Evolutionary conservation across 768 basidiomycete genomes (phyloP).

Genomic region (Suillus alpinus): DNA sequence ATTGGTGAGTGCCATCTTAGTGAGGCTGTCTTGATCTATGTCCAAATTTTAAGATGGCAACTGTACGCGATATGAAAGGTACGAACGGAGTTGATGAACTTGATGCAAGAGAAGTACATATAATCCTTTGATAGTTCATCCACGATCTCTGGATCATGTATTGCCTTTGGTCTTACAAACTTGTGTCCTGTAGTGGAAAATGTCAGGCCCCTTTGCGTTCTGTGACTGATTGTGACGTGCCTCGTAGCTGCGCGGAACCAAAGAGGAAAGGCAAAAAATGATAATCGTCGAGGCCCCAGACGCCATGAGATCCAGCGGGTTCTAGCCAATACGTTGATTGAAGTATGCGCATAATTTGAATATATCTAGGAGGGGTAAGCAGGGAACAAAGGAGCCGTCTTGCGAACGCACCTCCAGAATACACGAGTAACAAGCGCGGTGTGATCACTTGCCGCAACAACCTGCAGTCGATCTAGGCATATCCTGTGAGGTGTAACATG

Average conservation of each 20-base stretch:
- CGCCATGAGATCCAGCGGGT: slow-evolving; percentile 98
- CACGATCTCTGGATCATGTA: slow-evolving; percentile 87
- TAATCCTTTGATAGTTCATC: slow-evolving; percentile 91
- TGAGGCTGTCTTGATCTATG: slow-evolving; percentile 90
- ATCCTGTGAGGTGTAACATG: slow-evolving; percentile 47
- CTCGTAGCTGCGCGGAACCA: slow-evolving; percentile 76
- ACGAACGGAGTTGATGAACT: slow-evolving; percentile 90
- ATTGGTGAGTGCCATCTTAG: slow-evolving; percentile 98
- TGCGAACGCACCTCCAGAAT: slow-evolving; percentile 73
- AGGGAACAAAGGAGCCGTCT: background rate
- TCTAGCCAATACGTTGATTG: slow-evolving; percentile 97
- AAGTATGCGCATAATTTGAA: slow-evolving; percentile 77
- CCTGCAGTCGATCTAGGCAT: slow-evolving; percentile 71
- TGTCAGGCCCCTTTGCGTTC: background rate
- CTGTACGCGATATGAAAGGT: background rate
- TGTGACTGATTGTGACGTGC: slow-evolving; percentile 26
- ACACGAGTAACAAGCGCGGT: slow-evolving; percentile 75
- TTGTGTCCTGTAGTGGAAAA: slow-evolving; percentile 64
- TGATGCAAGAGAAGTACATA: slow-evolving; percentile 96
- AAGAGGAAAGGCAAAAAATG: slow-evolving; percentile 93
- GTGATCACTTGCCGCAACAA: slow-evolving; percentile 64
- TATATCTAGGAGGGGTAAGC: slow-evolving; percentile 46
- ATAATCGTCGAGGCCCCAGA: slow-evolving; percentile 97
- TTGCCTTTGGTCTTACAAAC: slow-evolving; percentile 86
- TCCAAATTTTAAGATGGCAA: background rate